Conservation (phyloP, 768 basidiomycete species). For the Trametes gibbosa region DNA sequence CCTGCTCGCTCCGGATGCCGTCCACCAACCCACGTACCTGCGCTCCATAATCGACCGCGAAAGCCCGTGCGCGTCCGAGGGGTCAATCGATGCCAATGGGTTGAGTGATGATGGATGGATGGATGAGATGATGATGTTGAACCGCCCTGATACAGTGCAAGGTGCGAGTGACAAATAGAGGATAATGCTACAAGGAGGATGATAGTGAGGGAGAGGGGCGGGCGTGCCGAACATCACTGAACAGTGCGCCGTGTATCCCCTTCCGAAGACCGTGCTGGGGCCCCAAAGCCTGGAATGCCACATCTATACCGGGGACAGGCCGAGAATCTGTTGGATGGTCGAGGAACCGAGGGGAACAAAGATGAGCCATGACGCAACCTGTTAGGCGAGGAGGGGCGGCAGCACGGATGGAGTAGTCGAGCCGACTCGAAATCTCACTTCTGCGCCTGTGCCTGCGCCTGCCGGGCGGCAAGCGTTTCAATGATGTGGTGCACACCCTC, state of each 20-base stretch:
- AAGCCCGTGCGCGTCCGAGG: not conserved
- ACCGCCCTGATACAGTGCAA: not conserved
- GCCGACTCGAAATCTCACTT: conserved; percentile 3
- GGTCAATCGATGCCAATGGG: no score
- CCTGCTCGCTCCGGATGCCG: not conserved
- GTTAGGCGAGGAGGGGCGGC: not conserved
- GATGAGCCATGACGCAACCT: conserved; percentile 3
- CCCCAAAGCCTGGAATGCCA: not conserved
- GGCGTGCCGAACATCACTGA: no score
- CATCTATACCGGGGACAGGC: not conserved
- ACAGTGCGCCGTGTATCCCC: no score
- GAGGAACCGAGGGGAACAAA: not conserved
- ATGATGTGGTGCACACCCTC: conserved; percentile 43
- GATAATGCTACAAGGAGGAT: not conserved
- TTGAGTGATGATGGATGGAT: not conserved
- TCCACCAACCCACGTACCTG: not conserved
- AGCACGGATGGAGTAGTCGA: not conserved
- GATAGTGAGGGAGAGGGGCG: not conserved
- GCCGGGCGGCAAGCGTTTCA: conserved; percentile 37
- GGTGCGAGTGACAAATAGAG: not conserved
- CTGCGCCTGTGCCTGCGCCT: conserved; percentile 14
- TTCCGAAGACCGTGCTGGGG: not conserved
- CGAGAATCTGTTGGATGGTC: not conserved
- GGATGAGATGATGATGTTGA: not conserved
- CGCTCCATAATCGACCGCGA: not conserved